Base-by-base conservation (phyloP, 208 protist species). In the Acanthamoeba pearcei region DNA sequence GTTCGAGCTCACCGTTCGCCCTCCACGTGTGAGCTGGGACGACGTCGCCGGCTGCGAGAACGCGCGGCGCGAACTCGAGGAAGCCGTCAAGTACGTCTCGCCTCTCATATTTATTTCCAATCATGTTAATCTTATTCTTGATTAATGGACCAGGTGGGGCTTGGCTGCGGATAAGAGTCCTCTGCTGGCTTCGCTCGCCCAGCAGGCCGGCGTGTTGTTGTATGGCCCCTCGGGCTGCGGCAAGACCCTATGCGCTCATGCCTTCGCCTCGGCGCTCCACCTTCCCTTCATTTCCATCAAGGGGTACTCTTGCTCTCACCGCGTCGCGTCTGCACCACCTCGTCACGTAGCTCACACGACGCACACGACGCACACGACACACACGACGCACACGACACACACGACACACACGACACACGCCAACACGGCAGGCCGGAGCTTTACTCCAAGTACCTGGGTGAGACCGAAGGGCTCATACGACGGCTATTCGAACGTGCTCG, bases 381-480 rank as follows among this genome's bases (percentile, higher is more conserved):
- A 38, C 35, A 38, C 35, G n/a, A 38, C 35, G 2, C 35, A 38
- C 35, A 38, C 35, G n/a, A 38, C 35, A 38, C 35, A 38, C 35
- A 38, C 35, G 35, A 38, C 35, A 38, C 35, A 38, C 35, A 38
- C 35, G 35, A 78, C 5, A 5, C 17, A 72, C 99, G 98, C 95
- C 98, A 98, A 72, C 98, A 98, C 98, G 96, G 98, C 42, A 99
- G 99, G 74, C 96, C 98, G 19, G 98, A 99, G 89, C 95, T 93
- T 66, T 95, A 98, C 24, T 88, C 62, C 86, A 98, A 98, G 94
- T 98, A 97, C 96, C 96, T 98, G 9, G 98, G 98, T 29, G 98
- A 99, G 91, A 96, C 98, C 5, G 98, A 99, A 94, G 93, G 97
- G 38, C 95, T 97, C 83, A 90, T 99, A 22, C 86, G 97, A 55